These are phyloP conservation scores for Dactylellina leptospora DNA, from an alignment of 2,329 filamentous ascomycete species.

Conservation along the genomic window DNA sequence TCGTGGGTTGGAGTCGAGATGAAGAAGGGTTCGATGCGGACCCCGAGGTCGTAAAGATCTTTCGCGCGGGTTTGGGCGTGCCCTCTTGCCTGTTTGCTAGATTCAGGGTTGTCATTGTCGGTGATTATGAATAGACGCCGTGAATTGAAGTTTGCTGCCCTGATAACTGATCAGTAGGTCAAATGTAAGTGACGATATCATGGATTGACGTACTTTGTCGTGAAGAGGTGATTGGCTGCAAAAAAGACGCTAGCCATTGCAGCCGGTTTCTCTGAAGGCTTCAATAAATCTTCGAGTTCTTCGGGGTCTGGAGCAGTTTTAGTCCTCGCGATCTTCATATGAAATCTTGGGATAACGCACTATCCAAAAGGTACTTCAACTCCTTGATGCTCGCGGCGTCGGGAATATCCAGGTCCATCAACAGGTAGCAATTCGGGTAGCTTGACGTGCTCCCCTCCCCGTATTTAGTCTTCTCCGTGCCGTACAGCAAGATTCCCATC, in stretches of 20 bases:
- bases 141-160: conserved; percentile 89
- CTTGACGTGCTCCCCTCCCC: conserved; percentile 69
- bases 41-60: conserved; percentile 91
- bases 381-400: conserved; percentile 85
- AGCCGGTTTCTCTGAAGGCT: conserved; percentile 73
- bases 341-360: conserved; percentile 28
- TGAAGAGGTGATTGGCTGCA: conserved; percentile 95
- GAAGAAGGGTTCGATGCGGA: conserved; percentile 90
- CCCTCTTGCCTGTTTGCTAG: conserved; percentile 75
- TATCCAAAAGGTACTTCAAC: conserved; percentile 76
- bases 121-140: conserved; percentile 94
- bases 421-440: conserved; percentile 91
- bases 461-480: conserved; percentile 84
- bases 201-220: conserved; percentile 74
- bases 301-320: conserved; percentile 68
- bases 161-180: conserved; percentile 27
- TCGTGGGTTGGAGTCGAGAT: conserved; percentile 74
- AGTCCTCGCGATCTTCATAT: background rate
- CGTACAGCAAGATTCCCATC: conserved; percentile 94
- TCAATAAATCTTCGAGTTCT: conserved; percentile 73
- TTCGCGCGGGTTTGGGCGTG: conserved; percentile 87
- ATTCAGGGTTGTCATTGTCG: conserved; percentile 87
- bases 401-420: conserved; percentile 86
- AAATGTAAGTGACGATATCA: too few relatives aligned
- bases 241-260: conserved; percentile 91